Evolutionary conservation across 1,284 basidiomycete genomes (phyloP), one percentile per base, ranked within the genome.

Genomic region (Wolfiporia cocos): DNA sequence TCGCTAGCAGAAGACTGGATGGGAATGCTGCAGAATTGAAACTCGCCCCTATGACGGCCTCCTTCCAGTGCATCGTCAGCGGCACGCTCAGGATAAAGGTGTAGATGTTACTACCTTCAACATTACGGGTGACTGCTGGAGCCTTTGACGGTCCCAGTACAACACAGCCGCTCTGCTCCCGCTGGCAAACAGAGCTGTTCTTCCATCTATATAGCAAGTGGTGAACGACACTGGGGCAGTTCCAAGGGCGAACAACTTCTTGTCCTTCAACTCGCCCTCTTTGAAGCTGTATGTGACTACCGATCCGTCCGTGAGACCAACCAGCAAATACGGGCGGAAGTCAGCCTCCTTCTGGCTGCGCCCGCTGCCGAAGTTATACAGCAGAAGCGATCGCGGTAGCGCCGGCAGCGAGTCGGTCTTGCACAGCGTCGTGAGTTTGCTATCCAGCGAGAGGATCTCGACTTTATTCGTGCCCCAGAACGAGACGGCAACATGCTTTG

Each of bases 221-320:
- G 73, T 70, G 44, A 93, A 62, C 11, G 64, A 67, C 22, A 91
- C 77, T 2, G 89, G 87, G 10, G 72, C 63, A 40, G 68, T 69
- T 1, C 92, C 92, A n/a, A 94, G 63, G 0, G 77, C 69, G 18
- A 84, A 68, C 3, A 76, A 57, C 52, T 82, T 86, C 53, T 68
- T 64, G 34, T 79, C 76, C 35, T 59, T 66, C n/a, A 79, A 51
- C 43, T 68, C 49, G 44, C 68, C 64, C 26, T 67, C 71, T 50
- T 65, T 71, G 63, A 65, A 70, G 11, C 63, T 49, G 49, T 81
- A 84, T 4, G 76, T 70, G 3, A 80, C 71, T n/a, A 95, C 69
- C 3, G 78, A 77, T 1, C 94, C 94, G 59, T 96, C 81, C 4
- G 76, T 78, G 4, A 94, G 67, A 1, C 92, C 93, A 7, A 81